Evolutionary conservation across 2,329 filamentous ascomycete genomes (phyloP).

Genomic region (Sporothrix inflata): DNA sequence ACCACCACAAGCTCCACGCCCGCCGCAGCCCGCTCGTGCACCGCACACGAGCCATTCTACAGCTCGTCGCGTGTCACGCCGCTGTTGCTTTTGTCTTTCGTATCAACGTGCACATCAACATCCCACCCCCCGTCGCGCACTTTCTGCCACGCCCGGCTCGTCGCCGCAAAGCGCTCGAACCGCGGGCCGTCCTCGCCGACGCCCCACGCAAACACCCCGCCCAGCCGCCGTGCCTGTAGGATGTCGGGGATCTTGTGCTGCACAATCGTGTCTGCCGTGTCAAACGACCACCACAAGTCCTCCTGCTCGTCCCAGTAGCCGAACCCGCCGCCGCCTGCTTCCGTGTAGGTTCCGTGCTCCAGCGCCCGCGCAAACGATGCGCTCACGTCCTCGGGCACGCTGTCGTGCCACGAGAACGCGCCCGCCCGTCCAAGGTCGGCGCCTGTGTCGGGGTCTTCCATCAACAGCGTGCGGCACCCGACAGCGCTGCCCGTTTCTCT

Average conservation of each 20-base stretch:
- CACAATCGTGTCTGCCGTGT: conserved; percentile 62
- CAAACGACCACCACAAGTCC: conserved; percentile 74
- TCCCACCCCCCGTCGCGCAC: background rate
- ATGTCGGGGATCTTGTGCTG: conserved; percentile 63
- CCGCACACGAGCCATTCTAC: conserved; percentile 25
- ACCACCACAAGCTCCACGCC: background rate
- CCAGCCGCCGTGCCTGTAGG: conserved; percentile 58
- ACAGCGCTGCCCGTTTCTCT: conserved; percentile 44
- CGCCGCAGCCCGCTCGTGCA: background rate
- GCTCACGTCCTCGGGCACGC: conserved; percentile 55
- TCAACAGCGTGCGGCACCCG: conserved; percentile 60
- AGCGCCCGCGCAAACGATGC: conserved; percentile 62
- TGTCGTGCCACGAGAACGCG: conserved; percentile 62
- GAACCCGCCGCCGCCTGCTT: conserved; percentile 63
- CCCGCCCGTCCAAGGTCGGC: conserved; percentile 58
- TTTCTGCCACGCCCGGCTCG: conserved; percentile 37
- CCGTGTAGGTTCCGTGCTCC: conserved; percentile 58
- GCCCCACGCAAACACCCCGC: conserved; percentile 77
- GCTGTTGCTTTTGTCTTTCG: background rate
- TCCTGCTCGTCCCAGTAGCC: conserved; percentile 67
- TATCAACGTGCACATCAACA: background rate
- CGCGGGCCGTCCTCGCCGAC: conserved; percentile 66
- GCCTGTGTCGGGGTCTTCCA: conserved; percentile 64
- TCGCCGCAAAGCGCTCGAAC: conserved; percentile 47
- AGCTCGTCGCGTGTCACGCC: conserved; percentile 37